phyloP scores from a whole-genome alignment of 139 green algal genomes.

The Chlamydomonas applanata region DNA sequence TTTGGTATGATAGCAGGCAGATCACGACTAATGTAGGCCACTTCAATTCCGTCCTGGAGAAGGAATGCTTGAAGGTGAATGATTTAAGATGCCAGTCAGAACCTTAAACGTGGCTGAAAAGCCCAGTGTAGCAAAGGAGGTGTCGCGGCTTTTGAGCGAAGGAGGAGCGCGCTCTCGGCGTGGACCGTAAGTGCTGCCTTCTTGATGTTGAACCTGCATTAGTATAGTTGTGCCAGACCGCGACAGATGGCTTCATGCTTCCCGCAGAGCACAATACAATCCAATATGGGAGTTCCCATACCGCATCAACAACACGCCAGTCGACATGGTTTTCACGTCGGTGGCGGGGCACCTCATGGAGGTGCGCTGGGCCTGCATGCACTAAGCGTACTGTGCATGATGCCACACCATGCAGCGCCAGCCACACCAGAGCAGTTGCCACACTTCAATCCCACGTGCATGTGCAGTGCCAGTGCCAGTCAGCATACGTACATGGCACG shows the following conservation, averaged over 20 bases:
- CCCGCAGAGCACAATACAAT: constrained; percentile 74
- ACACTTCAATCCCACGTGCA: no score
- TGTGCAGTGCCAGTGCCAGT: no score
- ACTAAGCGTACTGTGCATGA: background rate
- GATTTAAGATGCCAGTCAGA: constrained; percentile 14
- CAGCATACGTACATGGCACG: no score
- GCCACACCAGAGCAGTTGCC: no score
- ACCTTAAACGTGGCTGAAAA: constrained; percentile 97
- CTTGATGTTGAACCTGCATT: background rate
- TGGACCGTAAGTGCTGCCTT: constrained; percentile 21
- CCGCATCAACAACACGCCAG: constrained; percentile 55
- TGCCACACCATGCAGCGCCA: no score
- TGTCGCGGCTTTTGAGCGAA: constrained; percentile 75
- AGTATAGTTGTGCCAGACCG: no score
- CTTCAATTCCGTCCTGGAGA: no score
- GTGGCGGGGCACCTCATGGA: constrained; percentile 94
- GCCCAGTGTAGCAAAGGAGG: constrained; percentile 85
- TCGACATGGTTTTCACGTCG: constrained; percentile 90
- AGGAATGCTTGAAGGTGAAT: no score
- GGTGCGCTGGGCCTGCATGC: constrained; percentile 42
- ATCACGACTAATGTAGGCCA: no score
- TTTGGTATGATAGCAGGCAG: no score
- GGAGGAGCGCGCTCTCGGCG: constrained; percentile 23
- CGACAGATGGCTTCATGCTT: background rate
- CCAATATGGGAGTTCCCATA: constrained; percentile 83